phyloP scores from a whole-genome alignment of 495 filamentous ascomycete genomes.

The Thozetella sp. region DNA sequence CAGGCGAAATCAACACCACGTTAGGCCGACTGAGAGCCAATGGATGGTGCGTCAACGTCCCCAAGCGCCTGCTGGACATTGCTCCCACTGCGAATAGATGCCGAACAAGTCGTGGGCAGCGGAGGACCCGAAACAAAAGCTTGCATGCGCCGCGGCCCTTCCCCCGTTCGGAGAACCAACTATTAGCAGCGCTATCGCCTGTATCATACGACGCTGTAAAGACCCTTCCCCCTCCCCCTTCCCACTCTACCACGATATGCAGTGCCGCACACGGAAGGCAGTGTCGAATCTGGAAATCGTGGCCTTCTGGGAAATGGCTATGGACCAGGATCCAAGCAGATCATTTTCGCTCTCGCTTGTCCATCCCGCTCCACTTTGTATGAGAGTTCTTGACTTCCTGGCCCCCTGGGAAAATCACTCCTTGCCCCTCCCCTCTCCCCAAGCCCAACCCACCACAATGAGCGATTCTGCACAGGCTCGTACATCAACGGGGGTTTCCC shows the following conservation, averaged over 20 bases:
- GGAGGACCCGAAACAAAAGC: background rate
- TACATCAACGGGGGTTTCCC: background rate
- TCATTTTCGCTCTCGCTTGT: background rate
- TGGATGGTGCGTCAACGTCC: too few relatives aligned
- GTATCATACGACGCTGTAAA: background rate
- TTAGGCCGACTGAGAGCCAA: too few relatives aligned
- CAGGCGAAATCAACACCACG: too few relatives aligned
- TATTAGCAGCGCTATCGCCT: background rate
- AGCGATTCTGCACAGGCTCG: too few relatives aligned
- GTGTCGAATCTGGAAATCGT: too few relatives aligned
- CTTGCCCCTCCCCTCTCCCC: background rate
- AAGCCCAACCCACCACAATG: background rate
- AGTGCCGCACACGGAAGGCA: too few relatives aligned
- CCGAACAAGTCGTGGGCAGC: too few relatives aligned
- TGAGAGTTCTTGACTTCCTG: background rate
- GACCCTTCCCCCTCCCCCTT: too few relatives aligned
- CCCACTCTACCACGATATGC: too few relatives aligned
- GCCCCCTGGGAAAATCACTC: background rate
- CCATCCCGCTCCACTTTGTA: background rate
- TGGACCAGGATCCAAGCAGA: background rate
- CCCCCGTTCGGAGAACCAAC: background rate
- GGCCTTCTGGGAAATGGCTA: background rate
- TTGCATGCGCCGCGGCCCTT: background rate
- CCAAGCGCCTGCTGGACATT: too few relatives aligned
- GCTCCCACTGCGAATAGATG: too few relatives aligned